A percentile compares a stretch with the other conserved stretches of the same genome.
Evolutionary conservation across 257 asterid genomes (phyloP).

Genomic region (Forsythia suspensa): DNA sequence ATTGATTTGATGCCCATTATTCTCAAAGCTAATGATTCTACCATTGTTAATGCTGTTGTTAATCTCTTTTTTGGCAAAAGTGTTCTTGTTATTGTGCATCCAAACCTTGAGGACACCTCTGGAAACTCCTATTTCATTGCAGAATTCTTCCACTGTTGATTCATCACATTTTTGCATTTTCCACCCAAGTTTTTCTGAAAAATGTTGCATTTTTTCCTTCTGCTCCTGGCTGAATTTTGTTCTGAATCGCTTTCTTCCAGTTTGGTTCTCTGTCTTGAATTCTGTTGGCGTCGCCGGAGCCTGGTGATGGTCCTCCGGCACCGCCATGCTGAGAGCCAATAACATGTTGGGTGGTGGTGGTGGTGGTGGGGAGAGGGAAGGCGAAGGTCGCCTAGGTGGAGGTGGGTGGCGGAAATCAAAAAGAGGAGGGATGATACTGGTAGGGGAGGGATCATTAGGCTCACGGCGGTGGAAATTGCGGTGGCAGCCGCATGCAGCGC

Average conservation of each 20-base stretch:
- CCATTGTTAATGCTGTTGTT: slow-evolving; percentile 23
- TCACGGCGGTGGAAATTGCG: slow-evolving; percentile 86
- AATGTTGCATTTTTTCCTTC: slow-evolving; percentile 60
- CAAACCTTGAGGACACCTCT: slow-evolving; percentile 56
- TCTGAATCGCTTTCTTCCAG: slow-evolving; percentile 61
- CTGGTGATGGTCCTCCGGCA: slow-evolving; percentile 45
- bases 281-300: slow-evolving; percentile 62
- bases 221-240: slow-evolving; percentile 61
- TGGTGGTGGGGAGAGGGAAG: slow-evolving; percentile 29
- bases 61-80: slow-evolving; percentile 21
- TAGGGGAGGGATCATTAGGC: slow-evolving; percentile 27
- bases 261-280: slow-evolving; percentile 31
- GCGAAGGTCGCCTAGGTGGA: slow-evolving; percentile 29
- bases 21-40: slow-evolving; percentile 8
- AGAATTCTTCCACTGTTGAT: slow-evolving; percentile 46
- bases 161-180: slow-evolving; percentile 54
- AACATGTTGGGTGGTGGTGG: slow-evolving; percentile 24
- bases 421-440: slow-evolving; percentile 51
- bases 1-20: not conserved
- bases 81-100: slow-evolving; percentile 64
- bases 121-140: slow-evolving; percentile 50
- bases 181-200: slow-evolving; percentile 64
- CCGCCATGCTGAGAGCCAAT: slow-evolving; percentile 33
- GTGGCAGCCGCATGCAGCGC: slow-evolving; percentile 92
- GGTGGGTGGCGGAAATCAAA: slow-evolving; percentile 58